phyloP scores from a whole-genome alignment of 352 stramenopile genomes.

The Stramenopiles sp. region DNA sequence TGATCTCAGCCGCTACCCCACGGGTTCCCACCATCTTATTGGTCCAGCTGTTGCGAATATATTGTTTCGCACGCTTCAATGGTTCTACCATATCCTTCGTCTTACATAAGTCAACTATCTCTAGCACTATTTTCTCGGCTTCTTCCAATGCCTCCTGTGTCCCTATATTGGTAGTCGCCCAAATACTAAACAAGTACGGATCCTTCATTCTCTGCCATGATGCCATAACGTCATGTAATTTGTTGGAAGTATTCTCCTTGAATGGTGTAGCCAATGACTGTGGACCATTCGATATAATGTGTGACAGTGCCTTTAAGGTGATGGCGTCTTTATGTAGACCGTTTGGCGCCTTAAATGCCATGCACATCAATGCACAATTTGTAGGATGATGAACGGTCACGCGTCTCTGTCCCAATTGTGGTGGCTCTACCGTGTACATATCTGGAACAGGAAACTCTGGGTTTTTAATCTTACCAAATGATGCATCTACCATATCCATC shows the following conservation, averaged over 20 bases:
- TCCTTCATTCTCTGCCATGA: neutral
- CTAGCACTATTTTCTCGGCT: neutral
- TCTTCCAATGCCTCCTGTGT: neutral
- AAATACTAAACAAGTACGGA: neutral
- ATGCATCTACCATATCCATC: neutral
- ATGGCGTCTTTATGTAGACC: slow-evolving; percentile 2
- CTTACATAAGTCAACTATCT: neutral
- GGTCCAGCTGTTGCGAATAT: neutral
- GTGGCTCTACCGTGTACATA: neutral
- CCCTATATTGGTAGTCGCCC: neutral
- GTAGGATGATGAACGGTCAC: neutral
- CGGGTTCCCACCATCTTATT: neutral
- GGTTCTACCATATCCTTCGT: neutral
- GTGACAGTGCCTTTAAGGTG: neutral
- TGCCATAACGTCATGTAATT: neutral
- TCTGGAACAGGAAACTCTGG: neutral
- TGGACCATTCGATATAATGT: neutral
- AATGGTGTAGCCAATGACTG: neutral
- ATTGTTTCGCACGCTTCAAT: neutral
- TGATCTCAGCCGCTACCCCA: neutral
- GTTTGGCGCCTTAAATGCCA: neutral
- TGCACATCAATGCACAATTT: neutral
- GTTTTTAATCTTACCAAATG: neutral
- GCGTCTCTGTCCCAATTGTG: neutral
- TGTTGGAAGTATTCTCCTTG: neutral